phyloP scores from a whole-genome alignment of 805 yeast species.

The Komagataella phaffii region DNA sequence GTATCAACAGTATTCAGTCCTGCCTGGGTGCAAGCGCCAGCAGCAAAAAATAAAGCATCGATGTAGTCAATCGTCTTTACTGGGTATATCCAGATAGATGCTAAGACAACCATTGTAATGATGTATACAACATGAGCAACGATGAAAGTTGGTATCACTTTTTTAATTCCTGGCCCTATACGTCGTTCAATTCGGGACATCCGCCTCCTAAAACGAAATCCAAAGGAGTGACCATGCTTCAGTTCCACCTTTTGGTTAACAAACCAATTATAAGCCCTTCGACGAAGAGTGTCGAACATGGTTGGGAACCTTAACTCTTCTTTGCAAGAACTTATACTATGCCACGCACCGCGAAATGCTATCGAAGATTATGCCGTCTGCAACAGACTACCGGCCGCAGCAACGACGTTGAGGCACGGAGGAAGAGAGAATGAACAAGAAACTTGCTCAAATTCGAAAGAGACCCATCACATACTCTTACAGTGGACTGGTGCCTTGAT shows the following conservation, averaged over 20 bases:
- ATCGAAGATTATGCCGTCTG: background rate
- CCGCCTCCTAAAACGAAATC: constrained; percentile 19
- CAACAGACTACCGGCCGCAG: background rate
- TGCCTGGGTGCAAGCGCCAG: constrained; percentile 80
- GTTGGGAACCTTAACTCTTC: background rate
- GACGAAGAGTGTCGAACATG: background rate
- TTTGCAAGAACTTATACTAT: no score
- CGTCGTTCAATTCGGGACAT: constrained; percentile 21
- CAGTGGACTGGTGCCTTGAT: no score
- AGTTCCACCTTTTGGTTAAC: background rate
- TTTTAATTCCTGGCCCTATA: constrained; percentile 26
- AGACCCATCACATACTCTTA: no score
- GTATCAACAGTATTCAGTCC: constrained; percentile 76
- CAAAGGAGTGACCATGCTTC: constrained; percentile 9
- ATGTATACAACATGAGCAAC: constrained; percentile 70
- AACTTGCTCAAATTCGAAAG: no score
- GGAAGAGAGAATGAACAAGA: no score
- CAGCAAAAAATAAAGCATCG: constrained; percentile 66
- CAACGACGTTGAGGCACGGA: no score
- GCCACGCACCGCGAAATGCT: background rate
- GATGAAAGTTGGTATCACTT: constrained; percentile 37
- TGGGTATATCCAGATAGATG: constrained; percentile 72
- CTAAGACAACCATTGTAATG: constrained; percentile 38
- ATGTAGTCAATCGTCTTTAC: constrained; percentile 51
- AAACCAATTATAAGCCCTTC: background rate